phyloP scores from a whole-genome alignment of 176 grass and related monocot species.

The Oropetium thomaeum region DNA sequence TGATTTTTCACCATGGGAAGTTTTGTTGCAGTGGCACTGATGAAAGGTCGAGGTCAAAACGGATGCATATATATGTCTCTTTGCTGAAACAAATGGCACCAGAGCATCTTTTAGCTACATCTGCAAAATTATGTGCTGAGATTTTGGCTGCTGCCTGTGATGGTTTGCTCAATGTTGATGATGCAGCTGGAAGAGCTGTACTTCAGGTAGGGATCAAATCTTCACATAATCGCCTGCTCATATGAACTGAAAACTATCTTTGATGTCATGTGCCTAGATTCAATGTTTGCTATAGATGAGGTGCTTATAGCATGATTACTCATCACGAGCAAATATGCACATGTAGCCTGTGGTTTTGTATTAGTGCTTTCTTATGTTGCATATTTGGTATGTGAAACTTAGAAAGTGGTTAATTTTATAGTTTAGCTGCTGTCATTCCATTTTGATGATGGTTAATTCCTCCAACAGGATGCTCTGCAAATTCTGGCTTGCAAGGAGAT shows the following conservation, averaged over 20 bases:
- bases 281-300: neutral
- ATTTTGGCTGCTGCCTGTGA: conserved; percentile 92
- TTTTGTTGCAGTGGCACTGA: conserved; percentile 66
- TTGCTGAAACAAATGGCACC: conserved; percentile 98
- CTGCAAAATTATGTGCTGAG: conserved; percentile 92
- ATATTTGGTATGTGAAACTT: neutral
- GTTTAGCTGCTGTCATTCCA: neutral
- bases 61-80: conserved; percentile 93
- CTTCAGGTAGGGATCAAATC: conserved; percentile 60
- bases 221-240: neutral
- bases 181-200: conserved; percentile 69
- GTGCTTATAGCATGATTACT: neutral
- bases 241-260: neutral
- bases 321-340: neutral
- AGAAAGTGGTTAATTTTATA: neutral
- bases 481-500: conserved; percentile 95
- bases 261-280: neutral
- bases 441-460: neutral
- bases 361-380: neutral
- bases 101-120: conserved; percentile 95
- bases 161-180: conserved; percentile 80
- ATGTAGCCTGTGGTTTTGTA: neutral
- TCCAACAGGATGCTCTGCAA: conserved; percentile 76
- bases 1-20: neutral
- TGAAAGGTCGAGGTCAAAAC: conserved; percentile 63